Evolutionary conservation across 305 asterid genomes (phyloP).

Genomic region (Lippia alba): DNA sequence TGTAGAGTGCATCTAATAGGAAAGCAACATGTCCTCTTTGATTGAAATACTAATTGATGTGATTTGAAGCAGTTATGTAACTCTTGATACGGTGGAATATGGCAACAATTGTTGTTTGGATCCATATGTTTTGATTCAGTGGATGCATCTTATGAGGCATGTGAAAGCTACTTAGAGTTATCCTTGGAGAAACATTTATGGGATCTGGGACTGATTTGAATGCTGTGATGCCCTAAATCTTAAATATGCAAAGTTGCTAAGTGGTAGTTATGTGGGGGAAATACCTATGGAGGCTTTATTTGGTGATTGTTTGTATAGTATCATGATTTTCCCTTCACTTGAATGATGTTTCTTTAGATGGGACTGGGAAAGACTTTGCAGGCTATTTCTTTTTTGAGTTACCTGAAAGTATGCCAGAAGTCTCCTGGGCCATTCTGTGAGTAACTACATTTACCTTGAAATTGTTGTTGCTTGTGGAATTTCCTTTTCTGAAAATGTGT

Average conservation of each 20-base stretch:
- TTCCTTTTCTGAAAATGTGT: conserved; percentile 12
- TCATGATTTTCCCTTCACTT: conserved; percentile 30
- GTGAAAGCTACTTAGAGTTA: conserved; percentile 26
- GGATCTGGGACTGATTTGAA: neutral
- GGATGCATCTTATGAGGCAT: conserved; percentile 22
- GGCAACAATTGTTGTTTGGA: conserved; percentile 1
- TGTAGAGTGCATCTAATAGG: neutral
- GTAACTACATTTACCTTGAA: conserved; percentile 41
- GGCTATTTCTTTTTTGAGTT: conserved; percentile 83
- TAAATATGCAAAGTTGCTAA: neutral
- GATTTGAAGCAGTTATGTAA: conserved; percentile 16
- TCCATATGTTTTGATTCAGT: conserved; percentile 13
- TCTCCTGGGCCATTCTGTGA: conserved; percentile 85
- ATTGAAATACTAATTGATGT: conserved; percentile 7
- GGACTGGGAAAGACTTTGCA: conserved; percentile 97
- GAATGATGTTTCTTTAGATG: conserved; percentile 62
- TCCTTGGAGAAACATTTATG: conserved; percentile 12
- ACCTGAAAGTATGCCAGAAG: conserved; percentile 68
- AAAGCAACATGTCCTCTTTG: conserved; percentile 8
- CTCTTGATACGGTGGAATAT: neutral
- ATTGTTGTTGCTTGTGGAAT: conserved; percentile 17
- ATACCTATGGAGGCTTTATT: neutral
- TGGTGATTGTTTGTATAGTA: conserved; percentile 22
- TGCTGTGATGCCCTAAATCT: conserved; percentile 2
- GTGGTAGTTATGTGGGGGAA: conserved; percentile 17